A percentile compares a stretch with the other conserved stretches of the same genome.
These are phyloP conservation scores for Trametes cingulata DNA, from an alignment of 768 basidiomycete genomes.

Conservation along the genomic window DNA sequence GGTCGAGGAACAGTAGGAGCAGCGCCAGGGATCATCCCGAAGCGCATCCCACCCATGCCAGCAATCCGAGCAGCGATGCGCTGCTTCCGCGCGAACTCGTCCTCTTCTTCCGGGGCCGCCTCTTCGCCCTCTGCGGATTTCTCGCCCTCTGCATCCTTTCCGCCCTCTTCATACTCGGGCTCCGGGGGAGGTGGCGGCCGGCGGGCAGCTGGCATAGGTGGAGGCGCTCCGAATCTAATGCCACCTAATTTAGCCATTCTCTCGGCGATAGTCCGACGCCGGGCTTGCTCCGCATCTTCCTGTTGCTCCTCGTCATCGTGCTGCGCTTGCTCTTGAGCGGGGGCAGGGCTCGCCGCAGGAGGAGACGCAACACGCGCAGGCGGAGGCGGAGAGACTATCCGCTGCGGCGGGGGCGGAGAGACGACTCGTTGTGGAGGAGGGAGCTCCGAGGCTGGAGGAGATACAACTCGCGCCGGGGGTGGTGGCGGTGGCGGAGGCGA, in stretches of 20 bases:
- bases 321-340: slow-evolving; percentile 17
- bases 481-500: slow-evolving; percentile 6
- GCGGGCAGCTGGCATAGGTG: slow-evolving; percentile 42
- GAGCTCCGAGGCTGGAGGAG: neutral
- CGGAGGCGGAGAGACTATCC: slow-evolving; percentile 7
- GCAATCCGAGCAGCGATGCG: slow-evolving; percentile 57
- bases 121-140: slow-evolving; percentile 29
- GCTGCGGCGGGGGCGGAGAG: slow-evolving; percentile 14
- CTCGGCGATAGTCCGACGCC: slow-evolving; percentile 79
- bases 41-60: slow-evolving; percentile 57
- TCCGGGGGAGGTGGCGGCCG: slow-evolving; percentile 38
- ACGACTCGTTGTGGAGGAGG: neutral
- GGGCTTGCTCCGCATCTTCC: slow-evolving; percentile 45
- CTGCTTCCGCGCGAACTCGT: slow-evolving; percentile 55
- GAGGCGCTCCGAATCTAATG: slow-evolving; percentile 76
- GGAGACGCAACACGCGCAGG: slow-evolving; percentile 4
- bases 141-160: slow-evolving; percentile 26
- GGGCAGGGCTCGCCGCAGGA: neutral
- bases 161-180: slow-evolving; percentile 17
- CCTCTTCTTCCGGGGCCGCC: slow-evolving; percentile 46
- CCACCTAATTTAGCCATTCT: slow-evolving; percentile 94
- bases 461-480: neutral
- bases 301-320: slow-evolving; percentile 32
- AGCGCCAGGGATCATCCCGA: slow-evolving; percentile 51
- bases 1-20: slow-evolving; percentile 29